Evolutionary conservation across 768 basidiomycete genomes (phyloP).

Genomic region (Rhodotorula toruloides): DNA sequence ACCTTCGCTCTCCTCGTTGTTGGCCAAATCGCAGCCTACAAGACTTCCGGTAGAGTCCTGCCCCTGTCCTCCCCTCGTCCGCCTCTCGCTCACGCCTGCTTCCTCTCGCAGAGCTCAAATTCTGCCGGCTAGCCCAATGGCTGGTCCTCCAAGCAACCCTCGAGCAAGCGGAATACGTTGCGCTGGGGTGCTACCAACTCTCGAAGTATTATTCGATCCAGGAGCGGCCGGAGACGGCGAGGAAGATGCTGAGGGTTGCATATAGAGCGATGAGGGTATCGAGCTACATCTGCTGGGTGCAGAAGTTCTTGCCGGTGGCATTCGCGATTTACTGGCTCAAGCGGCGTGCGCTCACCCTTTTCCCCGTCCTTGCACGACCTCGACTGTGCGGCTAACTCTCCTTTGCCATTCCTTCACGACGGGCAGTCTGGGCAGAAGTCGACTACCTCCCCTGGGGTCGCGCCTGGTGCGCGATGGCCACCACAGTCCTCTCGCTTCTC

Average conservation of each 20-base stretch:
- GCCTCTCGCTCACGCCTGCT: too few species aligned
- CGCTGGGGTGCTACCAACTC: too few species aligned
- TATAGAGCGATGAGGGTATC: conserved; percentile 17
- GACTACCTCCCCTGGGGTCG: conserved; percentile 1
- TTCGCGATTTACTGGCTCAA: conserved; percentile 27
- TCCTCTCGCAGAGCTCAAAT: too few species aligned
- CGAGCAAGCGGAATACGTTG: conserved; percentile 15
- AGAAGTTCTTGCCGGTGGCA: conserved; percentile 22
- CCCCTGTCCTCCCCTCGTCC: too few species aligned
- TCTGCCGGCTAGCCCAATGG: conserved; percentile 16
- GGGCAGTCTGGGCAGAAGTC: conserved; percentile 25
- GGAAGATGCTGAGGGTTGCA: conserved; percentile 10
- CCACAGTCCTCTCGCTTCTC: conserved; percentile 5
- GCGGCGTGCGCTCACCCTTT: conserved; percentile 1
- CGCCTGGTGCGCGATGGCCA: conserved; percentile 20
- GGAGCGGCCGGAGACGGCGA: too few species aligned
- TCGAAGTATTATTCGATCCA: too few species aligned
- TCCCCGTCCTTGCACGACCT: too few species aligned
- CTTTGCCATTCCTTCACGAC: background rate
- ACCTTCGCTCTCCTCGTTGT: conserved; percentile 14
- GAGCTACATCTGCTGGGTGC: conserved; percentile 12
- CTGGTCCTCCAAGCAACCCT: conserved; percentile 20
- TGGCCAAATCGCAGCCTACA: conserved; percentile 12
- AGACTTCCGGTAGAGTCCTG: conserved; percentile 8
- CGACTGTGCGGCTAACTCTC: too few species aligned